Percentiles rank a stretch among this genome's conserved stretches.
Conservation (phyloP, 192 early-diverging fungal species). For the Podila verticillata region DNA sequence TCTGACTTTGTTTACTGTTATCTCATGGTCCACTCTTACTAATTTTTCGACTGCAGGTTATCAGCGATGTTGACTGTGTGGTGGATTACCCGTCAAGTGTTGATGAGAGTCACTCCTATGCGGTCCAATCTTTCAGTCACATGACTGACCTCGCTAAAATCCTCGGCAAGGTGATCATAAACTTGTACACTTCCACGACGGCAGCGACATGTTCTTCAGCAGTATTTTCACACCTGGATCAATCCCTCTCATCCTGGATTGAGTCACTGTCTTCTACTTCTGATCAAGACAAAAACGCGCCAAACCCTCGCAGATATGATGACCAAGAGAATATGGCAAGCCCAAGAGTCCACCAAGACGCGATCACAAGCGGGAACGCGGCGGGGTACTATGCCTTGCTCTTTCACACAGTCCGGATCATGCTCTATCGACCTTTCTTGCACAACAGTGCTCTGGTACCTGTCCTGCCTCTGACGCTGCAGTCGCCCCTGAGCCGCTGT, state of each 20-base stretch:
- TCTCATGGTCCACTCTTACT: not conserved
- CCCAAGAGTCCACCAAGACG: no score
- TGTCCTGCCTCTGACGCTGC: slow-evolving; percentile 25
- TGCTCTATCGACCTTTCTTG: slow-evolving; percentile 43
- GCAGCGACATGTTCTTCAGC: slow-evolving; percentile 39
- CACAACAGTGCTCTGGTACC: slow-evolving; percentile 28
- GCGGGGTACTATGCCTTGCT: slow-evolving; percentile 26
- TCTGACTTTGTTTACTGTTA: not conserved
- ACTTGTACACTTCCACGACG: slow-evolving; percentile 37
- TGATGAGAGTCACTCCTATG: slow-evolving; percentile 7
- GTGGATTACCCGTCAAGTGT: slow-evolving; percentile 38
- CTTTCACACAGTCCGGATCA: slow-evolving; percentile 38
- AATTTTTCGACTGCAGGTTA: slow-evolving; percentile 10
- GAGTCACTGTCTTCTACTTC: slow-evolving; percentile 18
- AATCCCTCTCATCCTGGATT: slow-evolving; percentile 34
- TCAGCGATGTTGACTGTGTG: slow-evolving; percentile 45
- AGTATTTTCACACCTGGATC: slow-evolving; percentile 35
- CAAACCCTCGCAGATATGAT: slow-evolving; percentile 6
- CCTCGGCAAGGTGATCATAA: slow-evolving; percentile 35
- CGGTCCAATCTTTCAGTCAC: slow-evolving; percentile 21
- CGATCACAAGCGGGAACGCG: not conserved
- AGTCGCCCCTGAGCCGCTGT: slow-evolving; percentile 28
- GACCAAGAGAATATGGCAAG: not conserved
- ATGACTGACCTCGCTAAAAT: slow-evolving; percentile 43
- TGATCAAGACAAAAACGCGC: not conserved